Evolutionary conservation across 2,329 filamentous ascomycete genomes (phyloP).

Genomic region (Cordyceps farinosa): DNA sequence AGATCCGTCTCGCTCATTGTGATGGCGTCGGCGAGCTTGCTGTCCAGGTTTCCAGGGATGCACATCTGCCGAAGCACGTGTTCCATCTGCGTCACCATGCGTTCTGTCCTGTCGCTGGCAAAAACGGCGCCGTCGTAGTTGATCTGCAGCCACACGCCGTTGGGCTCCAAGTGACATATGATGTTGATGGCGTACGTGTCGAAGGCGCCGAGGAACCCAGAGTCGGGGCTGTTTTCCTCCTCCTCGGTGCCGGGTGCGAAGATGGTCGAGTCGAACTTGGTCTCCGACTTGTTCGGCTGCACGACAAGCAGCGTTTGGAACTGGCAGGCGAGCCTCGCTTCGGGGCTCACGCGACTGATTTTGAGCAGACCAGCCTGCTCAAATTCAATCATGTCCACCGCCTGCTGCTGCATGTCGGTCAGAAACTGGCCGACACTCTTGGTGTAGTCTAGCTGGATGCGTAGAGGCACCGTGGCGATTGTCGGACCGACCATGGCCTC

Average conservation of each 20-base stretch:
- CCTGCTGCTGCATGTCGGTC: conserved; percentile 22
- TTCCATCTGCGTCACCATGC: conserved; percentile 1
- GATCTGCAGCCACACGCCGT: conserved; percentile 16
- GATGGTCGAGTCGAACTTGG: not conserved
- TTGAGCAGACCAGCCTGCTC: conserved; percentile 32
- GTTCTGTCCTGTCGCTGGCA: not conserved
- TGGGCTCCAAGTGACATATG: conserved; percentile 18
- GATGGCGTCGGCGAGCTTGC: not conserved
- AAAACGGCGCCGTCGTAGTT: not conserved
- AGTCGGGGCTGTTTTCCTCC: conserved; percentile 1
- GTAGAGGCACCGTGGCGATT: conserved; percentile 52
- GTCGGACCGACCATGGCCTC: conserved; percentile 52
- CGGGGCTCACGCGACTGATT: conserved; percentile 24
- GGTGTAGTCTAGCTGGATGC: conserved; percentile 39
- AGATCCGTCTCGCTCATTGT: conserved; percentile 19
- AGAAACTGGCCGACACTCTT: conserved; percentile 45
- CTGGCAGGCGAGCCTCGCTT: conserved; percentile 20
- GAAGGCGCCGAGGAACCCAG: conserved; percentile 18
- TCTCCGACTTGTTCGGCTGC: conserved; percentile 18
- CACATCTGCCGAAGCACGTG: conserved; percentile 13
- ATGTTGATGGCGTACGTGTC: conserved; percentile 20
- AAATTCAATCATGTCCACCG: conserved; percentile 26
- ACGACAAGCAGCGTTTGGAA: conserved; percentile 32
- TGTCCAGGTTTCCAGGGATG: not conserved
- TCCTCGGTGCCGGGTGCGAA: conserved; percentile 8